phyloP scores from a whole-genome alignment of 257 asterid genomes.

The Henckelia pumila region DNA sequence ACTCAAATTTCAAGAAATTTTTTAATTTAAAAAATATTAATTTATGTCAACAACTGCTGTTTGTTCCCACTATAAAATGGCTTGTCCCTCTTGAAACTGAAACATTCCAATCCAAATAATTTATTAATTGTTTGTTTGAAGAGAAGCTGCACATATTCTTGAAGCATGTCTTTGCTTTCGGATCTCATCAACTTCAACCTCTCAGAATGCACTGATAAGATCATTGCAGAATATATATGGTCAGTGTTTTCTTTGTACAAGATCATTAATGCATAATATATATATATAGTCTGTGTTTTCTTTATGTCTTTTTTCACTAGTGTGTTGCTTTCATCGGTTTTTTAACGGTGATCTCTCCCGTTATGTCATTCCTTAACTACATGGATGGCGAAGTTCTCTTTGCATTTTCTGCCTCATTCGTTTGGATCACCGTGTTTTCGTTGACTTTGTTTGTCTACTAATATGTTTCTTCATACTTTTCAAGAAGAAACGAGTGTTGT shows the following conservation, averaged over 20 bases:
- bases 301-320: no score
- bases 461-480: not conserved
- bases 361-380: no score
- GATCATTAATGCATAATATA: no score
- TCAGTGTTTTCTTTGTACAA: no score
- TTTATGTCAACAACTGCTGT: not conserved
- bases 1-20: no score
- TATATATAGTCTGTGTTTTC: no score
- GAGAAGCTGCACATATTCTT: not conserved
- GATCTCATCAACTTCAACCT: constrained; percentile 44
- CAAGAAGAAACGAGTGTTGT: not conserved
- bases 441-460: not conserved
- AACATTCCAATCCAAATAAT: not conserved
- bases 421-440: no score
- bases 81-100: not conserved
- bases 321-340: no score
- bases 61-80: not conserved
- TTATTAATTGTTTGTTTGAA: not conserved
- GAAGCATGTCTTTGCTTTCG: constrained; percentile 25
- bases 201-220: constrained; percentile 36
- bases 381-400: no score
- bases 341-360: no score
- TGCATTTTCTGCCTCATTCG: no score
- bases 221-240: constrained; percentile 54
- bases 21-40: no score